Evolutionary conservation across 768 basidiomycete genomes (phyloP).

Genomic region (Gymnopilus dilepis): DNA sequence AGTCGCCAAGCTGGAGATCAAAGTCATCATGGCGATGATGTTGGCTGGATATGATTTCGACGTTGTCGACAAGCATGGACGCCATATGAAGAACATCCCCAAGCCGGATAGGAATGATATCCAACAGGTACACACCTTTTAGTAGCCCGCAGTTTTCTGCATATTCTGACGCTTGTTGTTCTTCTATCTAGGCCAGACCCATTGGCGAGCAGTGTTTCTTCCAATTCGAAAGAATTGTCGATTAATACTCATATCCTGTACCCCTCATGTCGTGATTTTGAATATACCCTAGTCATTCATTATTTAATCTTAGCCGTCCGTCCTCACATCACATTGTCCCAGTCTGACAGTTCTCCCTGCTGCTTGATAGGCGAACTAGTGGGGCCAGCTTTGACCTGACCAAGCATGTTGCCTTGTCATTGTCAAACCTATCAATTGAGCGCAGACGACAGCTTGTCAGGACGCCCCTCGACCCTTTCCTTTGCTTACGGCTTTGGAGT

Average conservation of each 20-base stretch:
- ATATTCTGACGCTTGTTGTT: too few species aligned
- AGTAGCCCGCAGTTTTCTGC: too few species aligned
- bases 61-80: slow-evolving; percentile 36
- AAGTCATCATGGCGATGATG: slow-evolving; percentile 39
- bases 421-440: too few species aligned
- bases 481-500: too few species aligned
- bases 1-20: slow-evolving; percentile 43
- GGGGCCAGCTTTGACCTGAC: too few species aligned
- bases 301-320: too few species aligned
- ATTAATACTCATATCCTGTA: not conserved
- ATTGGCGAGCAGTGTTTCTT: slow-evolving; percentile 11
- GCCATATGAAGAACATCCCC: slow-evolving; percentile 28
- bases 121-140: slow-evolving; percentile 39
- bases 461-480: too few species aligned
- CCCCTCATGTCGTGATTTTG: not conserved
- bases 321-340: too few species aligned
- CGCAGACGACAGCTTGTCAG: too few species aligned
- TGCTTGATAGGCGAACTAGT: too few species aligned
- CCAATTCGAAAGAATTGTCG: slow-evolving; percentile 11
- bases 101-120: slow-evolving; percentile 37
- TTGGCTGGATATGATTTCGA: slow-evolving; percentile 36
- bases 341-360: too few species aligned
- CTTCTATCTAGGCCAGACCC: slow-evolving; percentile 6
- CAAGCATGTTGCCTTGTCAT: not conserved
- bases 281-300: not conserved